Base-by-base conservation (phyloP, 257 asterid species). In the Petunia axillaris region DNA sequence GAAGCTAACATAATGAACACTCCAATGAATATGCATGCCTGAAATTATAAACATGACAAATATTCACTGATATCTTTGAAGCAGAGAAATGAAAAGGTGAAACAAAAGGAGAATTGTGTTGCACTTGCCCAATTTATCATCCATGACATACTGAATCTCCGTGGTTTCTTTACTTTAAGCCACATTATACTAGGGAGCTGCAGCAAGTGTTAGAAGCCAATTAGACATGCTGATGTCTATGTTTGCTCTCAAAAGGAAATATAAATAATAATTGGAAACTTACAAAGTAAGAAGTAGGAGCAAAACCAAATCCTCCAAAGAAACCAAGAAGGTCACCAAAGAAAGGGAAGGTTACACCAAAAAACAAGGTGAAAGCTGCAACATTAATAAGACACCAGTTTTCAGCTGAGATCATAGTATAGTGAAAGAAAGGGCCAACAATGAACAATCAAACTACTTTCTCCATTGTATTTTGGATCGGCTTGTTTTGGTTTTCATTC, bases 271-370 rank as follows among this genome's bases (percentile, higher is more conserved):
- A 46, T 15, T 52, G 38, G 40, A 57, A 13, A 57, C n/a, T 91
- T 76, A 94, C 98, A 81, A 94, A 90, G 83, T 91, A 94, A 77
- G 98, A 87, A 76, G 97, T 94, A 39, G 98, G 96, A 82, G 98
- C 97, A 85, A 94, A 94, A 37, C 96, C 98, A 86, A 94, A 91
- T 77, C 98, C 97, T 74, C 98, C 98, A 74, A 94, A 93, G 94
- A 94, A 94, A 48, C 98, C 98, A 82, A 93, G 97, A 41, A 94
- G 94, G 78, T 92, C 98, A 35, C 98, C 98, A 75, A 94, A 94
- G 90, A 94, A 94, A 80, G 98, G 98, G 83, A 94, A 94, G 5
- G 95, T 93, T 76, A 93, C 93, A 37, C 93, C 98, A 77, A 94
- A 3, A 58, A 93, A 91, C 15, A 94, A 85, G n/a, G 98, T 94